Evolutionary conservation across 2,329 filamentous ascomycete species (phyloP).

Genomic region (Pseudopithomyces chartarum): DNA sequence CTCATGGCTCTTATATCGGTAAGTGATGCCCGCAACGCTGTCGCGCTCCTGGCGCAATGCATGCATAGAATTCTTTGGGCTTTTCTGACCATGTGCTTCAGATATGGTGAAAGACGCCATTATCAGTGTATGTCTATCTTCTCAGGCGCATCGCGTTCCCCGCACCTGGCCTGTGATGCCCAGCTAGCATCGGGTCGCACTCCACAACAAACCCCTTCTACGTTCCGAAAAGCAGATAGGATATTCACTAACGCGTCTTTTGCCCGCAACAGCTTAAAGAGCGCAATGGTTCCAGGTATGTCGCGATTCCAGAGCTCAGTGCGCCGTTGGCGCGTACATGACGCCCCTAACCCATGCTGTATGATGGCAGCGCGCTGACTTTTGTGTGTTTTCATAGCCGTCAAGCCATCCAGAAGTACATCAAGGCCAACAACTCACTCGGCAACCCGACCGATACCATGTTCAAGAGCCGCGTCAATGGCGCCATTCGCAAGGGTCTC

Average conservation of each 20-base stretch:
- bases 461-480: constrained; percentile 82
- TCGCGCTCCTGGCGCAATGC: constrained; percentile 49
- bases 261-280: constrained; percentile 66
- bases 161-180: constrained; percentile 41
- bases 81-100: constrained; percentile 59
- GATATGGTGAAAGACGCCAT: constrained; percentile 78
- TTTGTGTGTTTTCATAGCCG: constrained; percentile 56
- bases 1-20: constrained; percentile 72
- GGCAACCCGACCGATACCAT: constrained; percentile 58
- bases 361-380: constrained; percentile 39
- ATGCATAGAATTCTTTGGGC: constrained; percentile 56
- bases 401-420: constrained; percentile 76
- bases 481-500: constrained; percentile 78
- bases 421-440: constrained; percentile 72
- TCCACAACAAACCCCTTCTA: constrained; percentile 25
- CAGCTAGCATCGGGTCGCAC: constrained; percentile 37
- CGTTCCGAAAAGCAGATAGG: constrained; percentile 11
- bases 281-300: constrained; percentile 72
- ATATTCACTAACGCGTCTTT: constrained; percentile 55
- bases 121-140: constrained; percentile 67
- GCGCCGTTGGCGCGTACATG: constrained; percentile 30
- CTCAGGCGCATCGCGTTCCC: constrained; percentile 53
- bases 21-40: constrained; percentile 50
- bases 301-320: constrained; percentile 25
- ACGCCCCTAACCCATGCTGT: constrained; percentile 29